A percentile compares a stretch with the other conserved stretches of the same genome.
Evolutionary conservation across 2,329 filamentous ascomycete species (phyloP).

Genomic region (Colletotrichum ledebouriae): DNA sequence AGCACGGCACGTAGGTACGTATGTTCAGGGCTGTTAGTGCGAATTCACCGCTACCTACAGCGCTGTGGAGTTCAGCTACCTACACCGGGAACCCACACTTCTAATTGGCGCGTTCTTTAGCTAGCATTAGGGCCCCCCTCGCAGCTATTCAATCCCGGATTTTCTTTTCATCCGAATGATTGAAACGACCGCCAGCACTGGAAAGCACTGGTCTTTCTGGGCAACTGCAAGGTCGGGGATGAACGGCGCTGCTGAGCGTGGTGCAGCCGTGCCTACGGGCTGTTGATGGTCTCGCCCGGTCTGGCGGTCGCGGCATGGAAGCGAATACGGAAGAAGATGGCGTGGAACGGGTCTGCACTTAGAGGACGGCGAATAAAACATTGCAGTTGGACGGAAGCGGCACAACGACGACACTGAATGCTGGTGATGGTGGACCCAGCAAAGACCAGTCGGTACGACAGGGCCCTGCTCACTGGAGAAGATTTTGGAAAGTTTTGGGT

Average conservation of each 20-base stretch:
- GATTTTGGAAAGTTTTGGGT: not conserved
- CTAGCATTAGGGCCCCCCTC: not conserved
- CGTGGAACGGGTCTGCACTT: not conserved
- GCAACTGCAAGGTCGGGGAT: not conserved
- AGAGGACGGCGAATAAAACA: not conserved
- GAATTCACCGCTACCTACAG: not conserved
- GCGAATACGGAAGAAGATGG: slow-evolving; percentile 3
- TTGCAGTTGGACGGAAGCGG: not conserved
- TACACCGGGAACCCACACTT: not conserved
- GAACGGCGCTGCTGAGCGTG: not conserved
- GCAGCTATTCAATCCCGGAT: not conserved
- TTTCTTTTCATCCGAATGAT: not conserved
- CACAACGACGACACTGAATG: not conserved
- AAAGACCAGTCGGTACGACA: not conserved
- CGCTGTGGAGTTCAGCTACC: not conserved
- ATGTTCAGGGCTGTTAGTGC: not conserved
- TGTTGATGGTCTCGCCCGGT: not conserved
- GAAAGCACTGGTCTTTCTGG: not conserved
- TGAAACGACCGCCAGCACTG: not conserved
- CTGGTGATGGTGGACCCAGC: not conserved
- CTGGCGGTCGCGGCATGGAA: not conserved
- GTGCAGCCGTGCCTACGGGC: not conserved
- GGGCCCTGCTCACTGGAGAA: not conserved
- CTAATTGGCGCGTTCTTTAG: not conserved
- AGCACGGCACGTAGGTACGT: not conserved